A percentile compares a stretch with the other conserved stretches of the same genome.
Conservation (phyloP, 257 asterid genomes). For the Verbascum thapsus region DNA sequence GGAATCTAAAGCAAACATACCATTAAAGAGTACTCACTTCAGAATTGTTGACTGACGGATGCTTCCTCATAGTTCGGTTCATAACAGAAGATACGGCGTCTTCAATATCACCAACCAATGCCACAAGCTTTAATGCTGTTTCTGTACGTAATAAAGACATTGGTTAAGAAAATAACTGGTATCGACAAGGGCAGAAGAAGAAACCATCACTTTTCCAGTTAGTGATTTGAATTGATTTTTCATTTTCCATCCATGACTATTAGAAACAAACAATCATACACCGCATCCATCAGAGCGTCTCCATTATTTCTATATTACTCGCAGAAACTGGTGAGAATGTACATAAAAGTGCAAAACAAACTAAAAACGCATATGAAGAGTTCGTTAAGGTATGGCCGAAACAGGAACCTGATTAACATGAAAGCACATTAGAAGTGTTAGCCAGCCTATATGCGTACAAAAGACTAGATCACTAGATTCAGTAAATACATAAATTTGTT, state of each 20-base stretch:
- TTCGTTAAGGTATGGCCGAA: not conserved
- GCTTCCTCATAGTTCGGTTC: slow-evolving; percentile 66
- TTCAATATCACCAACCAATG: slow-evolving; percentile 89
- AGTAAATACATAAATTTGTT: too few relatives aligned
- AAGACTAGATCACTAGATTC: too few relatives aligned
- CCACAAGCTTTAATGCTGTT: slow-evolving; percentile 83
- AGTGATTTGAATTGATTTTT: slow-evolving; percentile 11
- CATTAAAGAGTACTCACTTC: slow-evolving; percentile 57
- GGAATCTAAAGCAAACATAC: slow-evolving; percentile 23
- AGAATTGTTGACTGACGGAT: slow-evolving; percentile 46
- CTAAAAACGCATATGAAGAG: not conserved
- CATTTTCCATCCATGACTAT: slow-evolving; percentile 13
- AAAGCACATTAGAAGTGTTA: too few relatives aligned
- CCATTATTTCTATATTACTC: not conserved
- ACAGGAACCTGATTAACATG: not conserved
- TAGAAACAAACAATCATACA: not conserved
- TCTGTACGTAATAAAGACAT: slow-evolving; percentile 53
- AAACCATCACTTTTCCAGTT: slow-evolving; percentile 20
- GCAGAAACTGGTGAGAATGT: not conserved
- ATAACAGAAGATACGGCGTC: slow-evolving; percentile 81
- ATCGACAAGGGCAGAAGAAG: slow-evolving; percentile 24
- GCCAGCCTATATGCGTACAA: too few relatives aligned
- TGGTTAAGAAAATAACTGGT: slow-evolving; percentile 13
- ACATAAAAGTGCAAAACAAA: not conserved
- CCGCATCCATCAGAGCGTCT: not conserved